A percentile compares a stretch with the other conserved stretches of the same genome.
Evolutionary conservation across 805 yeast genomes (phyloP).

Genomic region (Brettanomyces bruxellensis): DNA sequence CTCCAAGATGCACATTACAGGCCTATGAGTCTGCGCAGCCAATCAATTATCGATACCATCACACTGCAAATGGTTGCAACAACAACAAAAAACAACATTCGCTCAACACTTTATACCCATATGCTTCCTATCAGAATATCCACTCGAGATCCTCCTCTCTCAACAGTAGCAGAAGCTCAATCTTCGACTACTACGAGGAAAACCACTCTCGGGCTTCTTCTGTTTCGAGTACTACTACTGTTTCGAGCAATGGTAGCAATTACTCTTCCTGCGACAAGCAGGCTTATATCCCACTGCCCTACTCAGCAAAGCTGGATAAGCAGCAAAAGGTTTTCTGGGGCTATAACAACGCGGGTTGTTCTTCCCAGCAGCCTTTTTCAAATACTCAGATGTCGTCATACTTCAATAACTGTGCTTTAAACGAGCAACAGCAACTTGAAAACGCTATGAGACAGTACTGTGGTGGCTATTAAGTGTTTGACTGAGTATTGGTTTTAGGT

Average conservation of each 20-base stretch:
- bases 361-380: background rate
- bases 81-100: too few species aligned
- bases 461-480: conserved; percentile 4
- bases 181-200: background rate
- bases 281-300: too few species aligned
- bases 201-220: conserved; percentile 24
- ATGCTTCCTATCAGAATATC: background rate
- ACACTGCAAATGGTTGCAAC: too few species aligned
- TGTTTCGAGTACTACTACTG: conserved; percentile 14
- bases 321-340: too few species aligned
- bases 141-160: conserved; percentile 1
- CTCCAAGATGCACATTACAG: conserved; percentile 18
- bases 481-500: background rate
- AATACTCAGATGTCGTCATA: conserved; percentile 8
- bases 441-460: conserved; percentile 27
- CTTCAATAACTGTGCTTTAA: conserved; percentile 24
- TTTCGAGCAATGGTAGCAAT: conserved; percentile 4
- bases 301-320: too few species aligned
- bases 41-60: too few species aligned
- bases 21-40: conserved; percentile 19
- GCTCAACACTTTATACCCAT: conserved; percentile 6
- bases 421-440: conserved; percentile 26
- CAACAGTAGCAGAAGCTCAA: background rate
- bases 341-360: conserved; percentile 1
- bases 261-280: background rate